Conservation (phyloP, 2,329 filamentous ascomycete genomes). For the Tolypocladium guangdongense region DNA sequence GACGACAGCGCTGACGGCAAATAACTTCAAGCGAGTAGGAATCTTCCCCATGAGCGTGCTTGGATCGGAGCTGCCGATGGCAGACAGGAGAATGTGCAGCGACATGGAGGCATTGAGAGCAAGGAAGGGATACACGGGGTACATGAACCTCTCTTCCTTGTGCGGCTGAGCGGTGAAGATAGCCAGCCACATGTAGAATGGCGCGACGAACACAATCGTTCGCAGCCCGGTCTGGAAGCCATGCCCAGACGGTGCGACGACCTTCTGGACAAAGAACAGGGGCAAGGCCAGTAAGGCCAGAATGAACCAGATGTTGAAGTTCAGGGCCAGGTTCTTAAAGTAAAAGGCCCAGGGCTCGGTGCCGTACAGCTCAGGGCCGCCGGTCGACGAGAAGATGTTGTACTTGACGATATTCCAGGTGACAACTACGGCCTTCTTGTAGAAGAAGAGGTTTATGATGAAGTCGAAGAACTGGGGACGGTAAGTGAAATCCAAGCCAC, state of each 20-base stretch:
- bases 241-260: constrained; percentile 48
- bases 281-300: constrained; percentile 67
- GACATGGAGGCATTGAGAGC: constrained; percentile 80
- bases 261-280: constrained; percentile 62
- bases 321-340: constrained; percentile 77
- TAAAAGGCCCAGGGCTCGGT: constrained; percentile 98
- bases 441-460: constrained; percentile 71
- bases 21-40: constrained; percentile 63
- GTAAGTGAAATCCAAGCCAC: neutral
- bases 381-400: constrained; percentile 77
- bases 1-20: constrained; percentile 47
- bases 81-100: constrained; percentile 67
- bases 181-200: constrained; percentile 88
- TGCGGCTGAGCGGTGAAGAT: constrained; percentile 91
- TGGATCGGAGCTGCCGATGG: constrained; percentile 60
- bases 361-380: constrained; percentile 85
- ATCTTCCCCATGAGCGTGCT: constrained; percentile 59
- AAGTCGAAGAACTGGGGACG: constrained; percentile 51
- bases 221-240: constrained; percentile 62
- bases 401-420: constrained; percentile 92
- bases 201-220: constrained; percentile 65
- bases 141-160: constrained; percentile 99
- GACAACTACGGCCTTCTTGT: constrained; percentile 65
- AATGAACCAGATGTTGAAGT: constrained; percentile 92
- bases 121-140: constrained; percentile 84